phyloP scores from a whole-genome alignment of 139 green algal genomes.

The Auxenochlorella pyrenoidosa region DNA sequence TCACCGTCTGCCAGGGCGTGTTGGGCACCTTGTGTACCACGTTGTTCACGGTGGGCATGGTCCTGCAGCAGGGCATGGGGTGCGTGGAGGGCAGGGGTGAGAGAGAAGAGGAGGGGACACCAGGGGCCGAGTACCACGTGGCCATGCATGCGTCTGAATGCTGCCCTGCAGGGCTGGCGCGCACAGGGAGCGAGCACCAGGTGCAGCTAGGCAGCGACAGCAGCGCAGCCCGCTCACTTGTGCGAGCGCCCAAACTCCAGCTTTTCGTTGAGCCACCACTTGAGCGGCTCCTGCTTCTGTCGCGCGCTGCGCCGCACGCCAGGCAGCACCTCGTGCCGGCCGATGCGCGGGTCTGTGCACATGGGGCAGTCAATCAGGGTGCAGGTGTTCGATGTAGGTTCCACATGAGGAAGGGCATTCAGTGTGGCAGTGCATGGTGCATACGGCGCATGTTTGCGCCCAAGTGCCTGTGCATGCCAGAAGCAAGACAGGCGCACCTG shows the following conservation, averaged over 20 bases:
- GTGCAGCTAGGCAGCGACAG: not conserved
- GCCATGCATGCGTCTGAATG: not conserved
- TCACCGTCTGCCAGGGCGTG: constrained; percentile 49
- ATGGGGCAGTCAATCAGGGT: too few relatives aligned
- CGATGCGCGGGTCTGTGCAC: constrained; percentile 20
- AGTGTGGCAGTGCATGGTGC: not conserved
- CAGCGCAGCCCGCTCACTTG: constrained; percentile 26
- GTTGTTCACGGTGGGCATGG: constrained; percentile 48
- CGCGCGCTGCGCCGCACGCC: constrained; percentile 42
- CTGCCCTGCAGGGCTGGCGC: not conserved
- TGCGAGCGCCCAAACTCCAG: constrained; percentile 44
- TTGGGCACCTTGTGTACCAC: constrained; percentile 36
- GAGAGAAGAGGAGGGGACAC: not conserved
- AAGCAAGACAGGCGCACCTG: not conserved
- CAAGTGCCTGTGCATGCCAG: not conserved
- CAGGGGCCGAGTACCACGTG: not conserved
- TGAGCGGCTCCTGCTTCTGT: constrained; percentile 29
- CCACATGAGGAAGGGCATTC: too few relatives aligned
- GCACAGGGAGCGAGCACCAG: too few relatives aligned
- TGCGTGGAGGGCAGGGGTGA: not conserved
- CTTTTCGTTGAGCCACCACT: constrained; percentile 53
- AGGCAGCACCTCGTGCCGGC: constrained; percentile 40
- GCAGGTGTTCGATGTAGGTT: too few relatives aligned
- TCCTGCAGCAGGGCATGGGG: constrained; percentile 10
- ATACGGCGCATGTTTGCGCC: not conserved